These are phyloP conservation scores for Wickerhamiella dianesei DNA, from an alignment of 805 yeast genomes.

Conservation along the genomic window DNA sequence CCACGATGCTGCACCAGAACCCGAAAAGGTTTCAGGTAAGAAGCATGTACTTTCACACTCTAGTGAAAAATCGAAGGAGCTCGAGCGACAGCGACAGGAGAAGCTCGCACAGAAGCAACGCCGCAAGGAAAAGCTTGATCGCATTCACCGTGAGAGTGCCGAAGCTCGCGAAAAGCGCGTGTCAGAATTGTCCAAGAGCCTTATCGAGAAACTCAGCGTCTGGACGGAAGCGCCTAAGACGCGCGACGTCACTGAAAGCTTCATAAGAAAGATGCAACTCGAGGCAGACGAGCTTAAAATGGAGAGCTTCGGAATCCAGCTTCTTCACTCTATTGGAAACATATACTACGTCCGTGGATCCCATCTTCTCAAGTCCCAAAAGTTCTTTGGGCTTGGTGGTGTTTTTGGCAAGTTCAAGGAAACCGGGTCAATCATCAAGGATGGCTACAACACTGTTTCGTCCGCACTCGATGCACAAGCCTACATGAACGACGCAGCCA, in stretches of 20 bases:
- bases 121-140: constrained; percentile 24
- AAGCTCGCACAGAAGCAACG: constrained; percentile 25
- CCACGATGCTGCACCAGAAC: too few species aligned
- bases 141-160: constrained; percentile 34
- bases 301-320: constrained; percentile 90
- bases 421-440: constrained; percentile 69
- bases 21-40: too few species aligned
- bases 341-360: constrained; percentile 64
- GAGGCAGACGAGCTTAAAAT: constrained; percentile 86
- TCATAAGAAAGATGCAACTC: constrained; percentile 48
- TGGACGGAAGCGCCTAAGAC: constrained; percentile 52
- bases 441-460: constrained; percentile 68
- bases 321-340: constrained; percentile 64
- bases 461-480: constrained; percentile 81
- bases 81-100: constrained; percentile 9
- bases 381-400: constrained; percentile 77
- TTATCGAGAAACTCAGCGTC: constrained; percentile 49
- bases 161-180: constrained; percentile 21
- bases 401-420: constrained; percentile 69
- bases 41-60: too few species aligned
- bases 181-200: constrained; percentile 65
- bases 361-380: constrained; percentile 59
- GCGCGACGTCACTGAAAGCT: constrained; percentile 47
- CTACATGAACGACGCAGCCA: constrained; percentile 59
- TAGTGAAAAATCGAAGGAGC: neutral